Conservation (phyloP, 768 basidiomycete genomes). For the Auricularia cornea region DNA sequence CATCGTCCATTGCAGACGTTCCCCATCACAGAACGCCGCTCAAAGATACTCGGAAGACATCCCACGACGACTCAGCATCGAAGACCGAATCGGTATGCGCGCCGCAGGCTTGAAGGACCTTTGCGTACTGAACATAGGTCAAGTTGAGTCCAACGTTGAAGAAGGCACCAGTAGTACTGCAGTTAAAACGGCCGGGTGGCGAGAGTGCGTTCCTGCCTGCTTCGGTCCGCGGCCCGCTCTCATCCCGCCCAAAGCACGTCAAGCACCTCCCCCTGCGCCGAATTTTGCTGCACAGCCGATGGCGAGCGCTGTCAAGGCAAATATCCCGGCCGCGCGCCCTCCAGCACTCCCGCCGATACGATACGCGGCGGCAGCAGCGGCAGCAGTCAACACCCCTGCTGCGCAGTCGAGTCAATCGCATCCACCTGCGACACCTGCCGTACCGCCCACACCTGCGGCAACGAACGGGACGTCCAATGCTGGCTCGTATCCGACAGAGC, state of each 20-base stretch:
- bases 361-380: constrained; percentile 88
- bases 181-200: neutral
- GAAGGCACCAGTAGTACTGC: constrained; percentile 52
- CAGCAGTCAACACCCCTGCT: constrained; percentile 35
- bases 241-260: constrained; percentile 31
- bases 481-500: constrained; percentile 29
- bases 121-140: neutral
- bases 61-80: constrained; percentile 44
- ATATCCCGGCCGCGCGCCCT: constrained; percentile 48
- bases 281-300: constrained; percentile 77
- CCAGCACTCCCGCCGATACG: constrained; percentile 69
- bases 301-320: constrained; percentile 66
- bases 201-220: neutral
- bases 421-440: constrained; percentile 5
- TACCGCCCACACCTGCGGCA: constrained; percentile 31
- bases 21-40: constrained; percentile 49
- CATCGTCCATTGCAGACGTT: constrained; percentile 34
- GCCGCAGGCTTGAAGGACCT: neutral
- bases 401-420: constrained; percentile 9
- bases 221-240: neutral
- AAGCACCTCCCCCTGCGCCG: constrained; percentile 64
- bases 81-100: neutral
- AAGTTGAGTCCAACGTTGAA: constrained; percentile 70
- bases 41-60: constrained; percentile 41
- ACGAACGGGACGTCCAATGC: constrained; percentile 16